Conservation (phyloP, 2,329 filamentous ascomycete genomes). For the Cadophora malorum region DNA sequence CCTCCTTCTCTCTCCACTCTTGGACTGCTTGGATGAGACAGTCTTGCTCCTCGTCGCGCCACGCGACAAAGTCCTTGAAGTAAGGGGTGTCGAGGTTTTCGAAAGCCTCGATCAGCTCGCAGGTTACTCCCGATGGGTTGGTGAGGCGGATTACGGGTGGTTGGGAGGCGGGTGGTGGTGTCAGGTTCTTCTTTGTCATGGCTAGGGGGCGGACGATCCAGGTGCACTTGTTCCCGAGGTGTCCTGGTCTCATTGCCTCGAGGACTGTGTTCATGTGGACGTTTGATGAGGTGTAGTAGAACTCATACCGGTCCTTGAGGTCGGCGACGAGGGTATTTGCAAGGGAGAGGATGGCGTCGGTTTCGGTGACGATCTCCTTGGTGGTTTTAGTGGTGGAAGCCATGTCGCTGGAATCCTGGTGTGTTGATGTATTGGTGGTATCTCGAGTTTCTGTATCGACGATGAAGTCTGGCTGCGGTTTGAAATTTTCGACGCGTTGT, state of each 20-base stretch:
- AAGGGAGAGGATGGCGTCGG: constrained; percentile 8
- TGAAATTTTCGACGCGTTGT: not conserved
- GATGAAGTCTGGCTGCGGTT: not conserved
- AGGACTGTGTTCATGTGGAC: not conserved
- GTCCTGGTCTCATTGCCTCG: not conserved
- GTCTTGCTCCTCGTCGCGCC: constrained; percentile 6
- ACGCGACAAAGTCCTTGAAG: not conserved
- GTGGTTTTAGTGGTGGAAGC: not conserved
- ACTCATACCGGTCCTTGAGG: not conserved
- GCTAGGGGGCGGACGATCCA: constrained; percentile 11
- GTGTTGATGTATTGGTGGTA: not conserved
- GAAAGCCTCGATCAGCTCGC: constrained; percentile 5
- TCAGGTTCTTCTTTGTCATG: constrained; percentile 2
- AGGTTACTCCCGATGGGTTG: constrained; percentile 14
- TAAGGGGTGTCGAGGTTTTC: not conserved
- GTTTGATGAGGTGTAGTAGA: not conserved
- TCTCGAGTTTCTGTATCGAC: not conserved
- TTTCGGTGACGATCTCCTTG: not conserved
- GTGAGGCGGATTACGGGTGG: constrained; percentile 21
- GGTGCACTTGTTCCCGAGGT: not conserved
- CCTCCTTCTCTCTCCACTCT: not conserved
- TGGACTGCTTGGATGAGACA: not conserved
- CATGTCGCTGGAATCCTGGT: not conserved
- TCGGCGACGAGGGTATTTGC: not conserved
- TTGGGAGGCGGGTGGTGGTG: not conserved